Percentiles rank a stretch among this genome's conserved stretches.
Conservation (phyloP, 169 alveolate genomes). For the Perkinsus marinus region DNA sequence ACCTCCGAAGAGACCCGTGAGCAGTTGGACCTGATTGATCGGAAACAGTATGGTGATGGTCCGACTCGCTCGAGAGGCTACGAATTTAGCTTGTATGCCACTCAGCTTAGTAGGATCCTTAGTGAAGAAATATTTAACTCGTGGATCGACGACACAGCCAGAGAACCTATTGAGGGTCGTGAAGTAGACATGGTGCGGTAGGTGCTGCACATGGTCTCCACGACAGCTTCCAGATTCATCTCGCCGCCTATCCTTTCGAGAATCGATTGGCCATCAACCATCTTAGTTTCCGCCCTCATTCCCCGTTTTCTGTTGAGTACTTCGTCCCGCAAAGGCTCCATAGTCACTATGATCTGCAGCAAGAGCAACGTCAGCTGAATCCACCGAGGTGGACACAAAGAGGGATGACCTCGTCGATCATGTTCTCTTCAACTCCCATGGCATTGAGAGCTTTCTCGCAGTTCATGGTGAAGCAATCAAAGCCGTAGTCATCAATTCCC, state of each 20-base stretch:
- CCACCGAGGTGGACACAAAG: background rate
- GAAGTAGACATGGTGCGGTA: too few species aligned
- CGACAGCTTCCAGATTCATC: background rate
- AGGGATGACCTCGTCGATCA: background rate
- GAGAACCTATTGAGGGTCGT: background rate
- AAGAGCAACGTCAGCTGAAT: too few species aligned
- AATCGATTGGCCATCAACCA: background rate
- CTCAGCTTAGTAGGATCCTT: background rate
- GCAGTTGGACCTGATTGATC: background rate
- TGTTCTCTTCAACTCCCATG: background rate
- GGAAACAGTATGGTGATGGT: too few species aligned
- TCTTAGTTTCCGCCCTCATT: background rate
- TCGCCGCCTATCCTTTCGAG: background rate
- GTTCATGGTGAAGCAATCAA: background rate
- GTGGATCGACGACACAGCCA: background rate
- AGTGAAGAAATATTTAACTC: background rate
- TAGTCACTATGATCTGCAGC: background rate
- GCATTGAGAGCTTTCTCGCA: background rate
- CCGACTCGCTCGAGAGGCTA: background rate
- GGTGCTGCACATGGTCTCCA: background rate
- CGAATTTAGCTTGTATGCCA: background rate
- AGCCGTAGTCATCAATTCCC: background rate
- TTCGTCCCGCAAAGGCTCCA: background rate
- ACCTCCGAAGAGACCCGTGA: background rate
- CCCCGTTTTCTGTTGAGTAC: background rate